Evolutionary conservation across 169 alveolate genomes (phyloP), one percentile per base, ranked within the genome.

Genomic region (Cystoisospora suis): DNA sequence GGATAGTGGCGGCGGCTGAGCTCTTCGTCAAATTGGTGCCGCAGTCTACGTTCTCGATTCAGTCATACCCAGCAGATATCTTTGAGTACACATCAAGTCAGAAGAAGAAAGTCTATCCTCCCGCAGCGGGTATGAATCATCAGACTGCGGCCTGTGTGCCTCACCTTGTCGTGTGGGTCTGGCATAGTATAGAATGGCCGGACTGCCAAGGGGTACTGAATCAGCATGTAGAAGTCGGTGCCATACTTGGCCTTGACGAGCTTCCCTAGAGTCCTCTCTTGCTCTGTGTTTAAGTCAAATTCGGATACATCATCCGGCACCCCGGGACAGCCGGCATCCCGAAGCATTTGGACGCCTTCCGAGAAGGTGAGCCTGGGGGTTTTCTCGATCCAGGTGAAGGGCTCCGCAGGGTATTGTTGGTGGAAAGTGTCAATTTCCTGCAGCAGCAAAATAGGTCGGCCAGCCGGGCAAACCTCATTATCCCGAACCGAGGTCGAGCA

Each of bases 131-230:
- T n/a, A n/a, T n/a, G n/a, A n/a, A n/a, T n/a, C n/a, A n/a, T n/a
- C n/a, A n/a, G n/a, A n/a, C n/a, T n/a, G 75, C 75, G 75, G 75
- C 6, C 23, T 65, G 42, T 44, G 38, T 98, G 96, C 92, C 95
- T 96, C 58, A 95, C 96, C 20, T 97, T 97, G 90, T 98, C 98
- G 40, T 88, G 93, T 40, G 97, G 97, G 91, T 97, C 94, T 34
- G 99, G 98, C 99, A 99, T 99, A 47, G 99, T 97, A 95, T 99
- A 99, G 96, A 99, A 99, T 36, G 99, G 99, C 61, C 99, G 95
- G 2, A 98, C 99, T 65, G 94, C 95, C 69, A 96, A 95, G 17
- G 99, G 99, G 95, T 98, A 99, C 77, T 81, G 85, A 88, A 98
- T 97, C 75, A 99, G 96, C 90, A 98, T 97, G 95, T 98, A 99